phyloP scores from a whole-genome alignment of 2,329 filamentous ascomycete genomes.

The Calonectria honghensis region DNA sequence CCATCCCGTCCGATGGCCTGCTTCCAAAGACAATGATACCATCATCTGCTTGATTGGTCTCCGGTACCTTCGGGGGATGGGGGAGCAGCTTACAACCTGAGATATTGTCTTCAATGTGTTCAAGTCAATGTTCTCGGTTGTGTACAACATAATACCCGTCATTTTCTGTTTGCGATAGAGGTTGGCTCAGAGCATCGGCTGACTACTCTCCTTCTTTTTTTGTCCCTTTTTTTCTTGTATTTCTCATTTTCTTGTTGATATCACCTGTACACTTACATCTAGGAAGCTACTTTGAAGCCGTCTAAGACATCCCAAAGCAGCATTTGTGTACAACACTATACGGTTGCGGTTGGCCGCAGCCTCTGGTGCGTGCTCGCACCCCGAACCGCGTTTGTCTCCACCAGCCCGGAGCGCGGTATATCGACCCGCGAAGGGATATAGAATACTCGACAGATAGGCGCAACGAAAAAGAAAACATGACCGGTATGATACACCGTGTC shows the following conservation, averaged over 20 bases:
- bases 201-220: neutral
- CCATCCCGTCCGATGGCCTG: constrained; percentile 4
- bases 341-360: constrained; percentile 15
- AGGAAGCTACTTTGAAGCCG: neutral
- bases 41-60: constrained; percentile 7
- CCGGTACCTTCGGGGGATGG: constrained; percentile 17
- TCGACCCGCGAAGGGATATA: constrained; percentile 15
- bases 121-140: neutral
- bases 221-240: neutral
- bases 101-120: constrained; percentile 11
- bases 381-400: constrained; percentile 26
- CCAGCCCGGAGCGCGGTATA: constrained; percentile 23
- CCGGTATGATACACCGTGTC: constrained; percentile 28
- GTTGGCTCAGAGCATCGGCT: constrained; percentile 24
- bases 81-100: constrained; percentile 12
- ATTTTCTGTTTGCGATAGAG: constrained; percentile 33
- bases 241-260: neutral
- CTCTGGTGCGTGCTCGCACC: constrained; percentile 7
- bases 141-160: constrained; percentile 36
- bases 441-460: constrained; percentile 4
- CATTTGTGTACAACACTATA: constrained; percentile 12
- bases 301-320: constrained; percentile 8
- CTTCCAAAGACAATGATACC: constrained; percentile 21
- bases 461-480: constrained; percentile 10
- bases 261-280: neutral